Conservation (phyloP, 2,329 filamentous ascomycete genomes). For the Cercospora janseana region DNA sequence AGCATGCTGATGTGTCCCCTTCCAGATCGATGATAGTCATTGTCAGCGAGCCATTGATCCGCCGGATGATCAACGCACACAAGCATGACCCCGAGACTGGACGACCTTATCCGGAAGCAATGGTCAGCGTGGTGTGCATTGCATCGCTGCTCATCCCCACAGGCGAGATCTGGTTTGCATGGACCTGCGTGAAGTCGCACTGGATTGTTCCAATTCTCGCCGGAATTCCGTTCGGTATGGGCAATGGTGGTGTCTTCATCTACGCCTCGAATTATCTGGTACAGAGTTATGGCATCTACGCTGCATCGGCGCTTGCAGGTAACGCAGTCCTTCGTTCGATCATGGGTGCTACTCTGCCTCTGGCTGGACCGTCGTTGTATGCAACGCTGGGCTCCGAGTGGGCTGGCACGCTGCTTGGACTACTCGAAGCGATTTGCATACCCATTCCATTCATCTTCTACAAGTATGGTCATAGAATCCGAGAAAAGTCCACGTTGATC, state of each 20-base stretch:
- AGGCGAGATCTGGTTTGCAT: constrained; percentile 82
- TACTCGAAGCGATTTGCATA: constrained; percentile 70
- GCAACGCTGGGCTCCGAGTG: constrained; percentile 67
- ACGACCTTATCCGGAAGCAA: constrained; percentile 72
- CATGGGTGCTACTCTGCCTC: constrained; percentile 73
- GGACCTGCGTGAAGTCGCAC: constrained; percentile 75
- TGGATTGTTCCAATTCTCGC: constrained; percentile 77
- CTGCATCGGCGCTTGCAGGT: constrained; percentile 75
- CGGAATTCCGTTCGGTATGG: constrained; percentile 74
- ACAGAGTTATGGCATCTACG: constrained; percentile 75
- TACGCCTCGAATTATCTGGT: constrained; percentile 80
- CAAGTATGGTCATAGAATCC: constrained; percentile 52
- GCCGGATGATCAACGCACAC: constrained; percentile 74
- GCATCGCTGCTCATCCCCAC: constrained; percentile 70
- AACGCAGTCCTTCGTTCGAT: constrained; percentile 72
- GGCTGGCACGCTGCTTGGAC: constrained; percentile 72
- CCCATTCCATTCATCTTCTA: constrained; percentile 54
- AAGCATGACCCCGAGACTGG: constrained; percentile 72
- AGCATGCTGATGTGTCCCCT: neutral
- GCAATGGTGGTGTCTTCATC: constrained; percentile 77
- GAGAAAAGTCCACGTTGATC: constrained; percentile 57
- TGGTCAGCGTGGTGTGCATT: constrained; percentile 75
- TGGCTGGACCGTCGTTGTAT: constrained; percentile 74
- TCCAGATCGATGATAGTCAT: constrained; percentile 47
- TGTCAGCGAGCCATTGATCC: constrained; percentile 63